Conservation (phyloP, 1,284 basidiomycete species). For the Crucibulum parvulum region DNA sequence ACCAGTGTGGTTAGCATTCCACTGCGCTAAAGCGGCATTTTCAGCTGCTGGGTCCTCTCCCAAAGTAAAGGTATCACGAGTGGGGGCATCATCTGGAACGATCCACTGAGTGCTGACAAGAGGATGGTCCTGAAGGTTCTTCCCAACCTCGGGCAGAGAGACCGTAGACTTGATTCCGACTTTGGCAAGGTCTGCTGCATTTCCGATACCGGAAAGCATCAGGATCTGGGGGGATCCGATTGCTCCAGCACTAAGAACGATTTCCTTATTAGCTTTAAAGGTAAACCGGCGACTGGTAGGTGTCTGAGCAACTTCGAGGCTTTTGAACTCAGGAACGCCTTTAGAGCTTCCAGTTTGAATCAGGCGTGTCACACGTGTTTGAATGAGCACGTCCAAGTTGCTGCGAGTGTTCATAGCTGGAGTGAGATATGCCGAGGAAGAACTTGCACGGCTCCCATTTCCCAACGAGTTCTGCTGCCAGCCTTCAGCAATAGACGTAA, state of each 20-base stretch:
- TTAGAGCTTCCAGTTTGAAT: too few species aligned
- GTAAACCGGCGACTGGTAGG: not conserved
- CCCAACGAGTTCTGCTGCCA: too few species aligned
- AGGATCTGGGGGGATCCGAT: not conserved
- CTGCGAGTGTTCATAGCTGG: too few species aligned
- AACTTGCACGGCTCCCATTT: too few species aligned
- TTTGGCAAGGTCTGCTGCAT: not conserved
- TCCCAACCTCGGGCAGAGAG: not conserved
- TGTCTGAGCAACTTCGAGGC: not conserved
- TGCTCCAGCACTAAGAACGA: not conserved
- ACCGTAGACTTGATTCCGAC: not conserved
- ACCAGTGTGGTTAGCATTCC: not conserved
- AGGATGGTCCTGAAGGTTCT: not conserved
- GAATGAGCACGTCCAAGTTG: too few species aligned
- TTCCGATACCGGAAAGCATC: not conserved
- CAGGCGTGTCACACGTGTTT: too few species aligned
- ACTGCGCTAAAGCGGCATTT: not conserved
- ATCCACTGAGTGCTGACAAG: not conserved
- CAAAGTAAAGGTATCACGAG: not conserved
- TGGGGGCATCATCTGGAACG: not conserved
- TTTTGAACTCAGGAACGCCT: too few species aligned
- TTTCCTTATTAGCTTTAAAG: not conserved
- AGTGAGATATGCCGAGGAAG: too few species aligned
- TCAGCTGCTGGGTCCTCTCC: not conserved
- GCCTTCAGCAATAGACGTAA: too few species aligned